Conservation (phyloP, 768 basidiomycete species). For the Pisolithus tinctorius region DNA sequence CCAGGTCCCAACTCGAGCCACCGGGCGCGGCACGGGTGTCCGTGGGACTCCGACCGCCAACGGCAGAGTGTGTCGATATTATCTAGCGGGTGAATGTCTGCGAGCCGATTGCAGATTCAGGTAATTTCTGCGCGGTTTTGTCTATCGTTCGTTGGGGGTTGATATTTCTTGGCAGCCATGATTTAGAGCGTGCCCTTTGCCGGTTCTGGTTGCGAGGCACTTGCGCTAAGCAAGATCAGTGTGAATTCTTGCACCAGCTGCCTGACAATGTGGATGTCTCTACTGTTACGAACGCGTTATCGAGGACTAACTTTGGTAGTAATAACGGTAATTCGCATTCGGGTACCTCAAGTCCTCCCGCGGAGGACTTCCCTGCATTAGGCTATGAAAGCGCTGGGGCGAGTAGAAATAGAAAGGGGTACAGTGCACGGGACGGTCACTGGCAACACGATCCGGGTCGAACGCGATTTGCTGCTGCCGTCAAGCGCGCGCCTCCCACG, state of each 20-base stretch:
- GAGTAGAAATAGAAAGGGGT: slow-evolving; percentile 38
- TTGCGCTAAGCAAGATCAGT: slow-evolving; percentile 92
- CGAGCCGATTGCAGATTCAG: slow-evolving; percentile 97
- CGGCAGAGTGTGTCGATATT: slow-evolving; percentile 91
- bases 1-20: slow-evolving; percentile 12
- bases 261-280: slow-evolving; percentile 81
- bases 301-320: slow-evolving; percentile 54
- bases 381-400: slow-evolving; percentile 36
- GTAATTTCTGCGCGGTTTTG: slow-evolving; percentile 36
- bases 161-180: slow-evolving; percentile 54
- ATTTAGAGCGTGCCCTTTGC: slow-evolving; percentile 88
- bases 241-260: slow-evolving; percentile 93
- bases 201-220: slow-evolving; percentile 98
- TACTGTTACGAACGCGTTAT: slow-evolving; percentile 59
- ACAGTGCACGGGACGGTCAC: slow-evolving; percentile 29
- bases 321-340: slow-evolving; percentile 34
- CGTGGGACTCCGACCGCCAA: slow-evolving; percentile 41
- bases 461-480: slow-evolving; percentile 85
- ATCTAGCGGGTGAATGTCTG: slow-evolving; percentile 92
- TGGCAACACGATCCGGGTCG: slow-evolving; percentile 72
- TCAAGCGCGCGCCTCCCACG: slow-evolving; percentile 55
- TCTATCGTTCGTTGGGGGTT: slow-evolving; percentile 7
- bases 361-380: slow-evolving; percentile 69
- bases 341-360: slow-evolving; percentile 23
- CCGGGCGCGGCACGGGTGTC: slow-evolving; percentile 20